phyloP scores from a whole-genome alignment of 441 rosid genomes.

The Flueggea neowawraea region DNA sequence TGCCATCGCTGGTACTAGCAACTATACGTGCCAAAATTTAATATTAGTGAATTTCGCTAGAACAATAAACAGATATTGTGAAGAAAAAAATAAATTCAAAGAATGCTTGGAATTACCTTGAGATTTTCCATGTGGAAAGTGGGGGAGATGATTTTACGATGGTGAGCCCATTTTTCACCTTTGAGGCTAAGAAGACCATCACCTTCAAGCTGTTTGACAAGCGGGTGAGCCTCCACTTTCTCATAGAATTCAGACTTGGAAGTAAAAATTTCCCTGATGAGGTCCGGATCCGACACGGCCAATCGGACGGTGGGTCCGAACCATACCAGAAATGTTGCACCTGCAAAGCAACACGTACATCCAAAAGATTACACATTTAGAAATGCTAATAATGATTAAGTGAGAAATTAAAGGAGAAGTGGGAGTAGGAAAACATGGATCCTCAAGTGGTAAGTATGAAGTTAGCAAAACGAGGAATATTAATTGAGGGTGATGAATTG shows the following conservation, averaged over 20 bases:
- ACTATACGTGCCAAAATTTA: constrained; percentile 18
- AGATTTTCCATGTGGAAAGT: constrained; percentile 96
- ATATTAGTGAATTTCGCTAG: background rate
- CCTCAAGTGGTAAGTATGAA: constrained; percentile 53
- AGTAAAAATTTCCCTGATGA: constrained; percentile 78
- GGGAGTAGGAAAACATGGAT: constrained; percentile 1
- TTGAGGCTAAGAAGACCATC: constrained; percentile 90
- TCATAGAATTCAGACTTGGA: constrained; percentile 77
- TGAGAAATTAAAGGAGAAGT: background rate
- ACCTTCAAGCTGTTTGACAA: constrained; percentile 90
- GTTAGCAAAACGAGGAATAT: constrained; percentile 59
- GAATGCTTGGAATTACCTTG: constrained; percentile 38
- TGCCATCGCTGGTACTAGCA: constrained; percentile 78
- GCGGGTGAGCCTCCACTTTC: constrained; percentile 91
- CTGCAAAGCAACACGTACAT: constrained; percentile 25
- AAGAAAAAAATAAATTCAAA: background rate
- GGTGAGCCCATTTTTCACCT: constrained; percentile 96
- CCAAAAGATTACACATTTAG: background rate
- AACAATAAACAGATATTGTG: background rate
- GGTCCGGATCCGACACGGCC: constrained; percentile 86
- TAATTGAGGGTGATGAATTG: constrained; percentile 27
- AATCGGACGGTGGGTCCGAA: constrained; percentile 94
- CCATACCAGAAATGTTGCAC: constrained; percentile 94
- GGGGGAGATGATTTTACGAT: constrained; percentile 78
- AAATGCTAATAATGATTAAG: background rate